Evolutionary conservation across 2,329 filamentous ascomycete species (phyloP), one percentile per base, ranked within the genome.

Genomic region (Trichoderma atroviride): DNA sequence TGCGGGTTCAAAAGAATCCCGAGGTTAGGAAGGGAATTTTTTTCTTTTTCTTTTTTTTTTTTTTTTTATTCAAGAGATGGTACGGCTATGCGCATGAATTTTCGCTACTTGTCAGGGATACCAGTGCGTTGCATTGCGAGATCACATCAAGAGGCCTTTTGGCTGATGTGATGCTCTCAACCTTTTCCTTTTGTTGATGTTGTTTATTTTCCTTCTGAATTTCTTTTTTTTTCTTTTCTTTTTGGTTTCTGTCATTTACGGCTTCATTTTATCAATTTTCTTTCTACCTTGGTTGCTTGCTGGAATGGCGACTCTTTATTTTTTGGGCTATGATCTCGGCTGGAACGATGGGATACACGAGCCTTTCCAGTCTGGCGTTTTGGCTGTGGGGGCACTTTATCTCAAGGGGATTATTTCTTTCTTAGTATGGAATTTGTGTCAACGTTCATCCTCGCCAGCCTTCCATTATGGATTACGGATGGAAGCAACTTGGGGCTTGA

Each of bases 61-160:
- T 37, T 14, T 37, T 13, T 19, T 57, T 55, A 55, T 58, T 62
- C 55, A 61, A 31, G 61, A 58, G 55, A 66, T 72, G 63, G 63
- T 55, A 56, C 69, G 72, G 72, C 72, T 72, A 69, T 76, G 75
- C 75, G 75, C 74, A 76, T 73, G 73, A 75, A 37, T 76, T 76
- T 73, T 69, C 74, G 72, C 74, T 74, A 72, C 73, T 74, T 73
- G 75, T 71, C 43, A 50, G 33, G 63, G 52, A 69, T 52, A 33
- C 47, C 61, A 43, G 47, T 57, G 53, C 61, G 19, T 71, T 71
- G 71, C 72, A 71, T 73, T 74, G 71, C 73, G 72, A 11, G 5
- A 37, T 70, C 70, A 70, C 53, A 68, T 16, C n/a, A 10, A 29
- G 63, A 22, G 35, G 55, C 47, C 35, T 29, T 16, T 13, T 31